These are phyloP conservation scores for Afroboletus lepidellus DNA, from an alignment of 1,284 basidiomycete genomes.

Conservation along the genomic window DNA sequence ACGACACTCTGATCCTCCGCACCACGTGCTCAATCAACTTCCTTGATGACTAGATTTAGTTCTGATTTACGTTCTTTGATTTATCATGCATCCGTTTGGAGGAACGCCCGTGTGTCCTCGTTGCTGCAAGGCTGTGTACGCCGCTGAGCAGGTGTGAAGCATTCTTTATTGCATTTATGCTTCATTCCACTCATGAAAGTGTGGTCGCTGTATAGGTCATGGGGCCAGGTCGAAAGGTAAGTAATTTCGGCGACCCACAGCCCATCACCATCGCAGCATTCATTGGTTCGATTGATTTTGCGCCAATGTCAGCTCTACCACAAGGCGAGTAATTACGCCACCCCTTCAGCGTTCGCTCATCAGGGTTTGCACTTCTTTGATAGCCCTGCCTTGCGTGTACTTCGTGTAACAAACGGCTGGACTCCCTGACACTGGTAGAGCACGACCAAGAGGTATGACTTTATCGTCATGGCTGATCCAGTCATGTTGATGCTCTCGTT, in stretches of 20 bases:
- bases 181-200: conserved; percentile 6
- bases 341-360: conserved; percentile 2
- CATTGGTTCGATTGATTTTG: conserved; percentile 2
- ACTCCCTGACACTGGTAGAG: conserved; percentile 70
- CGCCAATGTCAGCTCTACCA: conserved; percentile 60
- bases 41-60: conserved; percentile 4
- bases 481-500: conserved; percentile 8
- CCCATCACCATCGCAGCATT: conserved; percentile 3
- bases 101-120: conserved; percentile 63
- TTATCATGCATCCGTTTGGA: conserved; percentile 63
- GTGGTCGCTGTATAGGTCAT: conserved; percentile 60
- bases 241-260: conserved; percentile 20
- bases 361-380: conserved; percentile 3
- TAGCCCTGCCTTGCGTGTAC: conserved; percentile 71
- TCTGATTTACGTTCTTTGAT: neutral
- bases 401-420: conserved; percentile 68
- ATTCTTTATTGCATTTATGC: neutral
- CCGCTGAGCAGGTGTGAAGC: conserved; percentile 69
- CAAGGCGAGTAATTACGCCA: conserved; percentile 47
- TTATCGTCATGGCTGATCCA: conserved; percentile 3
- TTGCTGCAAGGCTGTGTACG: conserved; percentile 71
- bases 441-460: conserved; percentile 69
- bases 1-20: neutral
- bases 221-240: conserved; percentile 77
- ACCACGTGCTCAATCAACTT: conserved; percentile 4